Evolutionary conservation across 345 rosid genomes (phyloP).

Genomic region (Rhodomyrtus tomentosa): DNA sequence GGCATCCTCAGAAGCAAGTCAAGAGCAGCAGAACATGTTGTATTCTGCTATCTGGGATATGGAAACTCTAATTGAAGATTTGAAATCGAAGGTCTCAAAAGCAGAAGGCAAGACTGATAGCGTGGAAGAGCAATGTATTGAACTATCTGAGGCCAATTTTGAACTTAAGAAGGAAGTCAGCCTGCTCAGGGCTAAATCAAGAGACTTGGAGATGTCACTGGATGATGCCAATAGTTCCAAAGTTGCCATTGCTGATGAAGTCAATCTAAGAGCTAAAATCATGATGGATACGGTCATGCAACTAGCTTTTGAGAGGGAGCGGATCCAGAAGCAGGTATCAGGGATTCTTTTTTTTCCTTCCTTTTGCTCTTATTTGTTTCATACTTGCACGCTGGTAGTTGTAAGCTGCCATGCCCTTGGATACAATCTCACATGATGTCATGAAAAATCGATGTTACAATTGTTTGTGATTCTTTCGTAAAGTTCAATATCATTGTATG

Average conservation of each 20-base stretch:
- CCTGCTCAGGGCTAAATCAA: slow-evolving; percentile 36
- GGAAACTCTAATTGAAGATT: slow-evolving; percentile 91
- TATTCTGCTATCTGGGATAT: slow-evolving; percentile 99
- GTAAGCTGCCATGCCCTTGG: background rate
- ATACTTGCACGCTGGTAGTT: background rate
- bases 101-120: slow-evolving; percentile 63
- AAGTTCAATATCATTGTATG: background rate
- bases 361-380: background rate
- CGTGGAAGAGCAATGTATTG: slow-evolving; percentile 68
- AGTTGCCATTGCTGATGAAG: slow-evolving; percentile 47
- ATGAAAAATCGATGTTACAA: background rate
- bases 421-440: background rate
- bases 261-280: slow-evolving; percentile 39
- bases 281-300: slow-evolving; percentile 65
- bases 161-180: slow-evolving; percentile 48
- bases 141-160: slow-evolving; percentile 50
- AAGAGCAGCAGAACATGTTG: slow-evolving; percentile 90
- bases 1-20: slow-evolving; percentile 70
- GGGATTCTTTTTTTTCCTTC: background rate
- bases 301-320: slow-evolving; percentile 68
- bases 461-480: background rate
- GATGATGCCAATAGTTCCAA: slow-evolving; percentile 40
- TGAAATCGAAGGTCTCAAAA: slow-evolving; percentile 82
- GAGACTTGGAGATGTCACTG: slow-evolving; percentile 44
- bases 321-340: slow-evolving; percentile 66